Evolutionary conservation across 2,329 filamentous ascomycete genomes (phyloP), one percentile per base, ranked within the genome.

Genomic region (Xylaria sp.): DNA sequence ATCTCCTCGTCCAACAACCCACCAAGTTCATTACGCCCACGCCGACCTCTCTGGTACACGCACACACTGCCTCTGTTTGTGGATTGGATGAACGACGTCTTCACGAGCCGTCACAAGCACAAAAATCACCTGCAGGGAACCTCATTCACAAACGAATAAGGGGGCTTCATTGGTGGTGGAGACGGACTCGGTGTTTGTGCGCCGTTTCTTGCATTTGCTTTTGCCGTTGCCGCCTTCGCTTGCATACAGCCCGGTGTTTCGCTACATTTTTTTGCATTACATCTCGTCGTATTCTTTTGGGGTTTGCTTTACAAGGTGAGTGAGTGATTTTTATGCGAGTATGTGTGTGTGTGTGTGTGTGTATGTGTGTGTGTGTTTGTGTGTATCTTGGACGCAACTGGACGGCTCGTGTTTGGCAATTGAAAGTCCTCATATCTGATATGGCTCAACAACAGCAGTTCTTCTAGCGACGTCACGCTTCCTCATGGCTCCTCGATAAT

Each of bases 401-500:
- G 39, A n/a, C 20, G 25, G 23, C 44, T 32, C 25, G 7, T 62
- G 25, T 64, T 71, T 62, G 68, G 68, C 59, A 64, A 62, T 57
- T 50, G 25, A 7, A 51, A 44, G 6, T 51, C 55, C n/a, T 44
- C 37, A 28, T 61, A 39, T 66, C 66, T 66, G 44, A 65, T 67
- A 37, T 48, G 64, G 52, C 39, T 13, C 34, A 25, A 25, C 44
- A 58, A 37, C 39, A 61, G 52, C 65, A 65, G 52, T 54, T 69
- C 32, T 66, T 70, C 70, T 78, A 64, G 79, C 75, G 77, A 78
- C 74, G 46, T 78, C 63, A 77, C 77, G 74, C 77, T 54, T 71
- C 75, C 70, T 71, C 68, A 82, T 81, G 80, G 76, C 77, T 74
- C 70, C 74, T 75, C 74, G 66, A 74, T 80, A 74, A 82, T 80